Evolutionary conservation across 2,329 filamentous ascomycete species (phyloP), one percentile per base, ranked within the genome.

Genomic region (Aspergillus fructus): DNA sequence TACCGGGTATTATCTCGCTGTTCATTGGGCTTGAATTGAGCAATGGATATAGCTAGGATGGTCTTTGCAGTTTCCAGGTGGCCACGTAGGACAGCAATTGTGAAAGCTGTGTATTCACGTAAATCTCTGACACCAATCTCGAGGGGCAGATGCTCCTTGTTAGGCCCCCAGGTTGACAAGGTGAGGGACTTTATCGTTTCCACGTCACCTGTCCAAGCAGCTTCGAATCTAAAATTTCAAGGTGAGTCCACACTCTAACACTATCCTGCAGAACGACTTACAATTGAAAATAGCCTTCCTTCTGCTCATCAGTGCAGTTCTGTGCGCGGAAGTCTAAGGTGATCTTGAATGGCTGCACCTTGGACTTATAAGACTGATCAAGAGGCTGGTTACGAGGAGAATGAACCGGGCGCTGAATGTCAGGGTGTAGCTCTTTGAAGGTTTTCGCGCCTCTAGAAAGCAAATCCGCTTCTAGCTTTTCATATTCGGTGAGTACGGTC

Each of bases 191-290:
- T 72, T 71, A 93, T 84, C 3, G 77, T 84, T 1, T 84, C 78
- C 1, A 89, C 62, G 63, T 94, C 84, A n/a, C 87, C 88, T 4
- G 66, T 65, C 89, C 89, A 94, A 4, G 85, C 85, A 37, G 89
- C 89, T 67, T 93, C 85, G 34, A 73, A 74, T 5, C 74, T 76
- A 56, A 81, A 75, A 24, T 72, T 2, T 8, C 5, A 12, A 34
- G 24, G 9, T n/a, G 9, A 39, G 46, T 37, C 4, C 42, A 40
- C 9, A 2, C 2, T 13, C 5, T 7, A 13, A n/a, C 17, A n/a
- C 12, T 19, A 19, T 76, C 77, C 40, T 79, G 81, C 3, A 2
- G 43, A 24, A 2, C 23, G 15, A 78, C 83, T 79, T 74, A 87
- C 76, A 93, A 72, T 60, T 83, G 75, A 5, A 89, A 60, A 60